phyloP scores from a whole-genome alignment of 495 filamentous ascomycete genomes.

The Cenococcum geophilum region DNA sequence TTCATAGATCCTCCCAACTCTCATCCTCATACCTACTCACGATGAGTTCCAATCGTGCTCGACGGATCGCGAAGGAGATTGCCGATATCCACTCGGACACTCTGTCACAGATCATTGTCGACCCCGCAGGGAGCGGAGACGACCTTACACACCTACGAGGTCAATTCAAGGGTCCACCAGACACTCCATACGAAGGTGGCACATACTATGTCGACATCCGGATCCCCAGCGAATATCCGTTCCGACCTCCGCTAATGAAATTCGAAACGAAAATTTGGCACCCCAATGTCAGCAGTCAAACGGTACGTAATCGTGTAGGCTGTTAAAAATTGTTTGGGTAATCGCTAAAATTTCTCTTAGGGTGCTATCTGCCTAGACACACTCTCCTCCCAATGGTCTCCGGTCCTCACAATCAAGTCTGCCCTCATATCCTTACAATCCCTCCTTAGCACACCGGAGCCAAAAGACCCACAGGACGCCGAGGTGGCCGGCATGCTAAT shows the following conservation, averaged over 20 bases:
- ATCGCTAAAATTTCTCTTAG: conserved; percentile 42
- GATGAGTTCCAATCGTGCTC: conserved; percentile 75
- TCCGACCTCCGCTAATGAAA: conserved; percentile 85
- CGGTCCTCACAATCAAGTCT: conserved; percentile 92
- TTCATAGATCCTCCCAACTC: not conserved
- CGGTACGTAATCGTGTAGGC: conserved; percentile 51
- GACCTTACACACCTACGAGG: conserved; percentile 83
- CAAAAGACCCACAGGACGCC: conserved; percentile 93
- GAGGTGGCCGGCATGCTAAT: conserved; percentile 93
- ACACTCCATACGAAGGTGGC: conserved; percentile 90
- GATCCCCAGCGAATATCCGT: conserved; percentile 87
- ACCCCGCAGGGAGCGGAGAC: conserved; percentile 55
- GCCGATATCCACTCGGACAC: conserved; percentile 75
- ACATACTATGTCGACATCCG: conserved; percentile 75
- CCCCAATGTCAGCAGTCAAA: conserved; percentile 93
- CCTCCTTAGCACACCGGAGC: conserved; percentile 87
- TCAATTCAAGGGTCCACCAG: conserved; percentile 78
- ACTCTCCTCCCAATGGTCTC: conserved; percentile 82
- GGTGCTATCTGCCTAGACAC: conserved; percentile 98
- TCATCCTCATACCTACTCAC: conserved; percentile 4
- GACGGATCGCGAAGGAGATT: conserved; percentile 88
- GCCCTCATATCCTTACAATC: conserved; percentile 89
- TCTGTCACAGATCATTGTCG: conserved; percentile 64
- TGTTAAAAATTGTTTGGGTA: not conserved
- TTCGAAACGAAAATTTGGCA: conserved; percentile 98